Evolutionary conservation across 768 basidiomycete genomes (phyloP).

Genomic region (Phallus indusiatus): DNA sequence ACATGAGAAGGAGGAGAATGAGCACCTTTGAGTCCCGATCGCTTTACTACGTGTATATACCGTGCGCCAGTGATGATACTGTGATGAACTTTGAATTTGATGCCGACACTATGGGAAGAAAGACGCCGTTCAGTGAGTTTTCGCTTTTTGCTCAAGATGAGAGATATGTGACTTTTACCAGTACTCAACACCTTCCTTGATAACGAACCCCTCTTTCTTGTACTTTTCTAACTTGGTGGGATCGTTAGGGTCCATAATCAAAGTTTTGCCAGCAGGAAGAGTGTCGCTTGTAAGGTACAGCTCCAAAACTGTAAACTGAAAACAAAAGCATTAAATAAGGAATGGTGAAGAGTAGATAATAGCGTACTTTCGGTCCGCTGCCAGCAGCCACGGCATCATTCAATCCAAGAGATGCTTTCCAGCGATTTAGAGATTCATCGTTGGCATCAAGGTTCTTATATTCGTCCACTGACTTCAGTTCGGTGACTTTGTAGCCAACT

Average conservation of each 20-base stretch:
- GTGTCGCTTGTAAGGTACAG: constrained; percentile 76
- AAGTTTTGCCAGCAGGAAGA: constrained; percentile 45
- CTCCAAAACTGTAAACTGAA: constrained; percentile 58
- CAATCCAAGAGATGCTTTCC: constrained; percentile 93
- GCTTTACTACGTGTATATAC: constrained; percentile 86
- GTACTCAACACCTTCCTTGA: constrained; percentile 86
- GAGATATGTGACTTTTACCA: constrained; percentile 36
- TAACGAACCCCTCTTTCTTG: constrained; percentile 70
- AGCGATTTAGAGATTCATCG: constrained; percentile 88
- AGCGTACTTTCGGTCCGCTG: constrained; percentile 55
- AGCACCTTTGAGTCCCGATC: constrained; percentile 62
- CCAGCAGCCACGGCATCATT: constrained; percentile 30
- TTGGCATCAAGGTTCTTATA: constrained; percentile 78
- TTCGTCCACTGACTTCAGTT: constrained; percentile 63
- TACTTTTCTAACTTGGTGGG: constrained; percentile 36
- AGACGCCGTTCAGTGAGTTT: constrained; percentile 6
- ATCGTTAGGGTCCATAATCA: constrained; percentile 60
- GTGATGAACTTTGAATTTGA: constrained; percentile 82
- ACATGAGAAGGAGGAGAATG: constrained; percentile 5
- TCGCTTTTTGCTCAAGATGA: constrained; percentile 5
- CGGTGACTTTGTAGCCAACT: constrained; percentile 66
- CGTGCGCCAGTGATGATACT: constrained; percentile 80
- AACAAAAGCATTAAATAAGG: constrained; percentile 13
- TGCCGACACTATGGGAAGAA: constrained; percentile 47
- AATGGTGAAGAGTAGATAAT: constrained; percentile 1